A percentile compares a stretch with the other conserved stretches of the same genome.
Conservation (phyloP, 2,329 filamentous ascomycete genomes). For the Aspergillus sp. region DNA sequence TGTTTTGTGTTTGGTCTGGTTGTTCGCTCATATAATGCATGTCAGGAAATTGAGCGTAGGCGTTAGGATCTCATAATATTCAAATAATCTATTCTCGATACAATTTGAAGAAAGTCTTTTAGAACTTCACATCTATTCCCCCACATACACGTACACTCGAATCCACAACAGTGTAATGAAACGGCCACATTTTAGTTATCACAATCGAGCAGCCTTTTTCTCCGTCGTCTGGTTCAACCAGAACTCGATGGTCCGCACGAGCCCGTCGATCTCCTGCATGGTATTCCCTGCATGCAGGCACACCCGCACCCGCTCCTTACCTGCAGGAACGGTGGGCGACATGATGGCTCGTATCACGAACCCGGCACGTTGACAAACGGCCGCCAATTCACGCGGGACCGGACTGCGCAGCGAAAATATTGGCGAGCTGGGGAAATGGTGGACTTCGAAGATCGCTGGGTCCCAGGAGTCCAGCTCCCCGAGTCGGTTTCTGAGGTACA, state of each 20-base stretch:
- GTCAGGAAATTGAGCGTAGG: not conserved
- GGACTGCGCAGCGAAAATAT: conserved; percentile 65
- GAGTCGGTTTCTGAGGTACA: conserved; percentile 48
- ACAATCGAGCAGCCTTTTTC: conserved; percentile 12
- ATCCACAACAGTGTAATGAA: not conserved
- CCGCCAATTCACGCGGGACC: conserved; percentile 58
- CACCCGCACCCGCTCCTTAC: conserved; percentile 63
- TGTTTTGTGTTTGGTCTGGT: no score
- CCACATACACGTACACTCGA: no score
- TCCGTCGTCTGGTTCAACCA: conserved; percentile 44
- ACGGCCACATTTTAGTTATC: not conserved
- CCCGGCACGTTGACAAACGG: conserved; percentile 58
- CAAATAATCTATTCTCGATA: no score
- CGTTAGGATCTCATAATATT: no score
- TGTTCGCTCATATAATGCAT: no score
- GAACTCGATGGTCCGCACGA: conserved; percentile 49
- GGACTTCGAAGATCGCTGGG: conserved; percentile 36
- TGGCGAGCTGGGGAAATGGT: conserved; percentile 54
- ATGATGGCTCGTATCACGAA: conserved; percentile 66
- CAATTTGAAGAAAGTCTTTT: no score
- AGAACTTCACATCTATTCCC: no score
- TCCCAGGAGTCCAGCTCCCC: conserved; percentile 31
- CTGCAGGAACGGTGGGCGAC: conserved; percentile 64
- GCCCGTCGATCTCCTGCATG: conserved; percentile 53
- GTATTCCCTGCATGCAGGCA: conserved; percentile 70